Evolutionary conservation across 129 eudicot species (phyloP).

Genomic region (Ambrosia trifida): DNA sequence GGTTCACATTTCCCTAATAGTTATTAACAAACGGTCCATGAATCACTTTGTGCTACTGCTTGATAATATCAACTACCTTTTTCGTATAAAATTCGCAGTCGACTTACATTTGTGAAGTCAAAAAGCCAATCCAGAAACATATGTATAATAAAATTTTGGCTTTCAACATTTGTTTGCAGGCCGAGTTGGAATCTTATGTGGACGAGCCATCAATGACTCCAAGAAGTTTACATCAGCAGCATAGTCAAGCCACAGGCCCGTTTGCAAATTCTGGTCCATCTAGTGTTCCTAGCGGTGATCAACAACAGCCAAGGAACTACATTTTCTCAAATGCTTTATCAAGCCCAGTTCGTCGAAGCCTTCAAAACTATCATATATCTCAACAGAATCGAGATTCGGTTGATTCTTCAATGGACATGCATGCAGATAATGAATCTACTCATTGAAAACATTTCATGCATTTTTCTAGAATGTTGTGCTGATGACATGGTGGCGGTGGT

Average conservation of each 20-base stretch:
- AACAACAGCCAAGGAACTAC: constrained; percentile 60
- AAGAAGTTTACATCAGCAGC: constrained; percentile 39
- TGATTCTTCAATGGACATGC: constrained; percentile 87
- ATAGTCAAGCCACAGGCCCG: constrained; percentile 35
- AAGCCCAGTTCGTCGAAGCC: constrained; percentile 83
- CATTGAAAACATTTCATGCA: constrained; percentile 24
- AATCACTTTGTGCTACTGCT: background rate
- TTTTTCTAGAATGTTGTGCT: constrained; percentile 7
- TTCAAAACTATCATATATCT: constrained; percentile 70
- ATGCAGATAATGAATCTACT: constrained; percentile 55
- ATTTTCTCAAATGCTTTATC: constrained; percentile 79
- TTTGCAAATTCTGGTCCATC: constrained; percentile 47
- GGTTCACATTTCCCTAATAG: constrained; percentile 32
- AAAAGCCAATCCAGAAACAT: too few species aligned
- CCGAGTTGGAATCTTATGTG: constrained; percentile 48
- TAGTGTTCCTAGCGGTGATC: constrained; percentile 33
- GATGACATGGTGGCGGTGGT: background rate
- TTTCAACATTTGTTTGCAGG: constrained; percentile 29
- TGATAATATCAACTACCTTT: too few species aligned
- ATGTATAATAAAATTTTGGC: too few species aligned
- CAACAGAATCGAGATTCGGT: constrained; percentile 58
- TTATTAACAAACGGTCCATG: background rate
- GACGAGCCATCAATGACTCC: constrained; percentile 60
- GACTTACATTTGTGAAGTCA: too few species aligned
- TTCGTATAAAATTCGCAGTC: background rate